These are phyloP conservation scores for Pochonia chlamydosporia DNA, from an alignment of 2,329 filamentous ascomycete genomes.

Conservation along the genomic window DNA sequence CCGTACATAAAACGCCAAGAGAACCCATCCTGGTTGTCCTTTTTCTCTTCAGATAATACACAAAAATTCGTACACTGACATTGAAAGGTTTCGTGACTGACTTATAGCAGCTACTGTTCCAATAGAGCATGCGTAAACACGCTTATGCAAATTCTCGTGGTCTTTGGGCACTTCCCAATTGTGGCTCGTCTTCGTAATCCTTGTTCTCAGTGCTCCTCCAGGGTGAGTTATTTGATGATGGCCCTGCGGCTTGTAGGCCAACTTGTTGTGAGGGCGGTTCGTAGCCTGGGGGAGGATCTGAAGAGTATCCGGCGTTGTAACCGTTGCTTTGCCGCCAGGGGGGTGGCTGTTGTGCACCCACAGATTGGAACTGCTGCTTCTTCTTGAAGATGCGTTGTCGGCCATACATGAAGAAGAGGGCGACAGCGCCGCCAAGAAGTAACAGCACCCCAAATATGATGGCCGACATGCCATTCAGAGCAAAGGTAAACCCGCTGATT, in stretches of 20 bases:
- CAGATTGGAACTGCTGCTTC: slow-evolving; percentile 9
- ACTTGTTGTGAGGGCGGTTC: slow-evolving; percentile 25
- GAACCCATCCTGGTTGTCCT: neutral
- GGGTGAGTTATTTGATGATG: slow-evolving; percentile 19
- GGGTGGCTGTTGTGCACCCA: slow-evolving; percentile 19
- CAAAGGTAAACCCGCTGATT: slow-evolving; percentile 50
- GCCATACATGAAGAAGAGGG: slow-evolving; percentile 28
- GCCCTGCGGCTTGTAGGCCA: slow-evolving; percentile 20
- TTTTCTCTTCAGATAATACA: neutral
- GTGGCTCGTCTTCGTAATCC: slow-evolving; percentile 24
- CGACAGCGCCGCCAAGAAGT: slow-evolving; percentile 34
- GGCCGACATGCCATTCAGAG: slow-evolving; percentile 40
- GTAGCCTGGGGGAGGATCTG: slow-evolving; percentile 27
- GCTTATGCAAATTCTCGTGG: slow-evolving; percentile 27
- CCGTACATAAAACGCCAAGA: neutral
- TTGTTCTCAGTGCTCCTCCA: slow-evolving; percentile 18
- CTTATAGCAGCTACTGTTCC: neutral
- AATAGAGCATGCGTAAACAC: neutral
- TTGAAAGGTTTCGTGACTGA: neutral
- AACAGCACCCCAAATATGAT: slow-evolving; percentile 43
- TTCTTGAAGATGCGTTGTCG: slow-evolving; percentile 20
- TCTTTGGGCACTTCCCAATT: slow-evolving; percentile 23
- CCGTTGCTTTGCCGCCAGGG: slow-evolving; percentile 21
- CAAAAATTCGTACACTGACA: neutral
- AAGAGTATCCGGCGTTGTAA: slow-evolving; percentile 17